Base-by-base conservation (phyloP, 768 basidiomycete species). In the Kwoniella sp. region DNA sequence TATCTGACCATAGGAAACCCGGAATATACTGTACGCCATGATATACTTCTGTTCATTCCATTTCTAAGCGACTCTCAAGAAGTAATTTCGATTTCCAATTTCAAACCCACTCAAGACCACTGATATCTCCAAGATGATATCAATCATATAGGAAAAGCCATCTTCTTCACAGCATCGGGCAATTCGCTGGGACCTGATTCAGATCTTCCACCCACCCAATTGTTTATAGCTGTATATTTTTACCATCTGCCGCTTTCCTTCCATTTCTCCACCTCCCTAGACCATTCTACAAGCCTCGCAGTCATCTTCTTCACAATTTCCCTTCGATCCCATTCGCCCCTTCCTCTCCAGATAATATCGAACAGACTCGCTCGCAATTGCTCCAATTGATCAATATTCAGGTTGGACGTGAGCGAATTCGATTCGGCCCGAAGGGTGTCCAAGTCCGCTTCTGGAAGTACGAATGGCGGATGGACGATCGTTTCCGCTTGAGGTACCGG, bases 351-450 rank as follows among this genome's bases (percentile, higher is more conserved):
- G n/a, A 97, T 84, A 54, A 83, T 83, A 46, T 87, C 86, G 25
- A 93, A 85, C 70, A 87, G 89, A 1, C 85, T 86, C 8, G 96
- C 94, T 5, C 96, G 86, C 6, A 99, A 83, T 79, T 98, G 93
- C 77, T 98, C 96, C 6, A 99, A 85, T 75, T 95, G 87, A 75
- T 99, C 96, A 54, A 97, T 84, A 25, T 83, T 90, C 47, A 97
- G 82, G 0, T 74, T 76, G 6, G 64, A 76, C 1, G 95, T 96
- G 49, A 76, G 76, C 19, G 84, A 81, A 36, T 80, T 80, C 26
- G 97, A 77, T 49, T 82, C 79, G 1, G 76, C 49, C 60, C 82
- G 79, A 0, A 98, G 84, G 10, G 83, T 73, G 0, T 69, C 71
- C 25, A 95, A 69, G 10, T 83, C 74, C 1, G 64, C 74, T 24